These are phyloP conservation scores for Phytophthora tubulina DNA, from an alignment of 352 stramenopile species.

Conservation along the genomic window DNA sequence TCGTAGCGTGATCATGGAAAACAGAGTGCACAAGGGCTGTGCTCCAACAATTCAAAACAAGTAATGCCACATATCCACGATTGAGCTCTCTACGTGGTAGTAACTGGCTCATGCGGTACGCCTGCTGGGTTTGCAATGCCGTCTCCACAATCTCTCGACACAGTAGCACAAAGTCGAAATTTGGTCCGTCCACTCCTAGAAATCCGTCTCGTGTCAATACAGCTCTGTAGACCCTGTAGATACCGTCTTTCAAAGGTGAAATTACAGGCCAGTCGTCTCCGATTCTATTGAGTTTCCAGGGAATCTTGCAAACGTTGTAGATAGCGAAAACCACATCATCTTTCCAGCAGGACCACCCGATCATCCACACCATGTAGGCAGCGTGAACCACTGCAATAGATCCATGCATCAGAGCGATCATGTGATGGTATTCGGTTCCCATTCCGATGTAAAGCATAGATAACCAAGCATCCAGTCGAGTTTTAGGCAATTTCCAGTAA, in stretches of 20 bases:
- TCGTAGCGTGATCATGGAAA: slow-evolving; percentile 24
- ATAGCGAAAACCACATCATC: slow-evolving; percentile 35
- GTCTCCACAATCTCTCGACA: slow-evolving; percentile 45
- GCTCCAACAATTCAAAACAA: slow-evolving; percentile 52
- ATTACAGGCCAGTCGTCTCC: slow-evolving; percentile 8
- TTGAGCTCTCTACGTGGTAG: slow-evolving; percentile 37
- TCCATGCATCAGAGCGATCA: slow-evolving; percentile 23
- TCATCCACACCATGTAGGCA: slow-evolving; percentile 38
- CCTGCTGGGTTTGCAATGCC: slow-evolving; percentile 41
- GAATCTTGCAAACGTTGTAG: slow-evolving; percentile 33
- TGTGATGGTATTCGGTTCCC: slow-evolving; percentile 22
- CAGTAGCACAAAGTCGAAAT: slow-evolving; percentile 43
- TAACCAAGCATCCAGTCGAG: slow-evolving; percentile 38
- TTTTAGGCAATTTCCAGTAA: slow-evolving; percentile 42
- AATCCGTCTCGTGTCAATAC: slow-evolving; percentile 40
- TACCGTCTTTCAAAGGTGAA: slow-evolving; percentile 14
- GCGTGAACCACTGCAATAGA: slow-evolving; percentile 29
- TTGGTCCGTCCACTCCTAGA: slow-evolving; percentile 39
- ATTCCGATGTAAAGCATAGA: slow-evolving; percentile 42
- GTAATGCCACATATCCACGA: slow-evolving; percentile 32
- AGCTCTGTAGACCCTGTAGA: slow-evolving; percentile 28
- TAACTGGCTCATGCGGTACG: slow-evolving; percentile 40
- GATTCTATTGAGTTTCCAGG: not conserved
- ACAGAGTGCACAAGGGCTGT: slow-evolving; percentile 43
- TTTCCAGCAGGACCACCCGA: slow-evolving; percentile 30